phyloP scores from a whole-genome alignment of 352 stramenopile species.

The Globisporangium megalacanthum region DNA sequence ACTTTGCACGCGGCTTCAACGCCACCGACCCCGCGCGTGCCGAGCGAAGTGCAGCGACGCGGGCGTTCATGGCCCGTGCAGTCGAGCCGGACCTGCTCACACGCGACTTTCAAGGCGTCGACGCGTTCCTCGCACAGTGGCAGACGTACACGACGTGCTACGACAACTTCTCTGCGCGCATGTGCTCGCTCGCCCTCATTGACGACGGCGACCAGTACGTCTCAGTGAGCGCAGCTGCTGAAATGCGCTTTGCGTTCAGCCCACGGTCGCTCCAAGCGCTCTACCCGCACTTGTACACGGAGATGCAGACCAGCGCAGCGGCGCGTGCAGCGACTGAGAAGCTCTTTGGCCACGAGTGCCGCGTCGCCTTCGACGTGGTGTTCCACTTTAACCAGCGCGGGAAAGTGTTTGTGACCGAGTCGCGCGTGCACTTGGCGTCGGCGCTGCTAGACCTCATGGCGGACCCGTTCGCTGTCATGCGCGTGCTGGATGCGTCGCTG shows the following conservation, averaged over 20 bases:
- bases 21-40: conserved; percentile 30
- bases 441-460: conserved; percentile 31
- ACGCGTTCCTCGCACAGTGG: conserved; percentile 45
- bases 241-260: conserved; percentile 36
- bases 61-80: conserved; percentile 29
- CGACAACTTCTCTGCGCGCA: conserved; percentile 20
- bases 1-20: conserved; percentile 19
- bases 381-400: conserved; percentile 29
- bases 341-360: conserved; percentile 25
- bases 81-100: conserved; percentile 34
- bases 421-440: conserved; percentile 39
- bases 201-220: conserved; percentile 33
- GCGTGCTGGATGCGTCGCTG: conserved; percentile 23
- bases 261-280: conserved; percentile 36
- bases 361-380: conserved; percentile 25
- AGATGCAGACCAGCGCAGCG: conserved; percentile 17
- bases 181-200: conserved; percentile 23
- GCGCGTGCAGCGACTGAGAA: conserved; percentile 15
- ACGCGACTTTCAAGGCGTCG: conserved; percentile 38
- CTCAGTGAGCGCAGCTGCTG: conserved; percentile 25
- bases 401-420: conserved; percentile 24
- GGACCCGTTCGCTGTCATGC: conserved; percentile 27
- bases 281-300: conserved; percentile 37
- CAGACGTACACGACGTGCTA: conserved; percentile 57
- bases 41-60: not conserved